Evolutionary conservation across 441 rosid genomes (phyloP), one percentile per base, ranked within the genome.

Genomic region (Eruca vesicaria): DNA sequence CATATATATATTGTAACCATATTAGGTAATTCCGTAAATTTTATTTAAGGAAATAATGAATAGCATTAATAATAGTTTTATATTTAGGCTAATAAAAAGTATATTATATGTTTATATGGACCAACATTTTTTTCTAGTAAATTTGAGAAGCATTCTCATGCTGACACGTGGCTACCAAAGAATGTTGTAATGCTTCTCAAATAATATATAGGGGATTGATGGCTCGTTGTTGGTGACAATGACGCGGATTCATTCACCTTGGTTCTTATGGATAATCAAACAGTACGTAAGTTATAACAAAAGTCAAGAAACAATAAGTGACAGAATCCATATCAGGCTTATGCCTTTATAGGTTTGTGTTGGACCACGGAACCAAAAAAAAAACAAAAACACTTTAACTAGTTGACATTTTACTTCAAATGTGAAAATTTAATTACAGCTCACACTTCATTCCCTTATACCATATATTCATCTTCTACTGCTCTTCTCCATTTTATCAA

Each of bases 311-410:
- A 16, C 21, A 43, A 20, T 3, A 48, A 20, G 32, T 71, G 67
- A 12, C 74, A 45, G 21, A 45, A 18, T 45, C 32, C 60, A 19
- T 60, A 9, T 43, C 48, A 45, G 11, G 10, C 45, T 7, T 45
- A 2, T n/a, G 52, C 48, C 33, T 16, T 69, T 45, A 1, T 28
- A 43, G 66, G 58, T 41, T 60, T 5, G 67, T 59, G 31, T 16
- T 71, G 67, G 67, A 71, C 74, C 74, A 71, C n/a, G 48, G 21
- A 60, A 45, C 21, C n/a, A n/a, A n/a, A n/a, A n/a, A 23, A 60
- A 60, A 56, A 43, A 18, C n/a, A 50, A 61, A 29, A 57, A 63
- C 15, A 7, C 35, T 32, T 63, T 63, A 36, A 31, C 31, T 18
- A 38, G 9, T 38, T 64, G 20, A 41, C 35, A 50, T 16, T 29